Conservation (phyloP, 352 stramenopile genomes). For the Globisporangium lucens region DNA sequence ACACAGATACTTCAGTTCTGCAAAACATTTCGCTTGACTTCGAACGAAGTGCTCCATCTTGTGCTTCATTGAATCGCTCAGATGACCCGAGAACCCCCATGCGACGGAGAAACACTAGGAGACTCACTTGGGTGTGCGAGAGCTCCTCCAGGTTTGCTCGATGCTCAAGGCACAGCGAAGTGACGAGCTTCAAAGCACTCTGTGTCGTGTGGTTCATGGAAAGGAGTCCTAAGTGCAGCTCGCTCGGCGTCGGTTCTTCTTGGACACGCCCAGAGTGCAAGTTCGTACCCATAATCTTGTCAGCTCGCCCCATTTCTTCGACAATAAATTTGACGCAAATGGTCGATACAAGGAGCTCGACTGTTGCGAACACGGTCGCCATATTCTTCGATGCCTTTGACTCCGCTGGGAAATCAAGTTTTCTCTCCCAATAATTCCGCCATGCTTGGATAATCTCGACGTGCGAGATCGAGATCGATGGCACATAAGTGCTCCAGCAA, state of each 20-base stretch:
- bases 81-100: slow-evolving; percentile 49
- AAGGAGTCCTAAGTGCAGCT: slow-evolving; percentile 30
- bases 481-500: slow-evolving; percentile 15
- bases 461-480: slow-evolving; percentile 2
- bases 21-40: slow-evolving; percentile 32
- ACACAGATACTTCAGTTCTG: slow-evolving; percentile 30
- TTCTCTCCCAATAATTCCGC: slow-evolving; percentile 3
- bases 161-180: slow-evolving; percentile 34
- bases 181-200: slow-evolving; percentile 31
- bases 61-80: slow-evolving; percentile 29
- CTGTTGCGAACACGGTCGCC: slow-evolving; percentile 23
- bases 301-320: slow-evolving; percentile 15
- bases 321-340: slow-evolving; percentile 30
- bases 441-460: slow-evolving; percentile 6
- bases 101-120: slow-evolving; percentile 45
- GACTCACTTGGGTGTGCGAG: slow-evolving; percentile 22
- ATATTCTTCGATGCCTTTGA: slow-evolving; percentile 15
- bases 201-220: slow-evolving; percentile 45
- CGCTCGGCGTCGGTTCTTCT: neutral
- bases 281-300: neutral
- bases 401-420: neutral
- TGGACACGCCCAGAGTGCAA: neutral
- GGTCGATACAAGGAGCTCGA: slow-evolving; percentile 26
- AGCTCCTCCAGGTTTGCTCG: slow-evolving; percentile 33
- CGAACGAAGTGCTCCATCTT: slow-evolving; percentile 53